These are phyloP conservation scores for Aquilaria yunnanensis DNA, from an alignment of 345 rosid species.

Conservation along the genomic window DNA sequence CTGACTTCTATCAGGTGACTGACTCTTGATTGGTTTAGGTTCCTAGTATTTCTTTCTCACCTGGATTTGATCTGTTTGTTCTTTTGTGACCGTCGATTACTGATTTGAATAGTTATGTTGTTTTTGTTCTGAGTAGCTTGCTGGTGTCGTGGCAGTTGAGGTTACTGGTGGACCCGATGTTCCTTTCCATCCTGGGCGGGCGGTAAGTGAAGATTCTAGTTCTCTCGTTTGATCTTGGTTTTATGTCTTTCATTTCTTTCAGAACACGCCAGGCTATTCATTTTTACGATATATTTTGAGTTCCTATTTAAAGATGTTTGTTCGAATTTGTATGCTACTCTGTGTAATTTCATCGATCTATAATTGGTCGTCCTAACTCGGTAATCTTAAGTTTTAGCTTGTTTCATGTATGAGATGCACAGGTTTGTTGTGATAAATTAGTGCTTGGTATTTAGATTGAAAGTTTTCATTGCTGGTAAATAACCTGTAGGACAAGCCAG, in stretches of 20 bases:
- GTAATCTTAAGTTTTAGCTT: too few relatives aligned
- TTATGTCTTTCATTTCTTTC: too few relatives aligned
- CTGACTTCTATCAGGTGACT: conserved; percentile 78
- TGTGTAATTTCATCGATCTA: too few relatives aligned
- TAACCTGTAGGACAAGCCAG: conserved; percentile 68
- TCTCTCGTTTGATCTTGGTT: background rate
- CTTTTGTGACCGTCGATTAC: background rate
- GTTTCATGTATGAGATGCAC: background rate
- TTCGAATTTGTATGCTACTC: too few relatives aligned
- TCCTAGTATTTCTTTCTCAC: background rate
- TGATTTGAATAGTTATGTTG: background rate
- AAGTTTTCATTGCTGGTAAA: background rate
- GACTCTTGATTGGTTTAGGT: background rate
- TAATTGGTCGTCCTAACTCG: too few relatives aligned
- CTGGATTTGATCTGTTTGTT: background rate
- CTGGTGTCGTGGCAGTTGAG: conserved; percentile 94
- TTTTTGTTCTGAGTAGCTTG: conserved; percentile 39
- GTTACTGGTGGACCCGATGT: conserved; percentile 95
- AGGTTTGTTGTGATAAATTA: background rate
- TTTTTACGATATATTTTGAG: background rate
- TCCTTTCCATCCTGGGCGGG: conserved; percentile 95
- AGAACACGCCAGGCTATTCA: too few relatives aligned
- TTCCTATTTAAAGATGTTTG: background rate
- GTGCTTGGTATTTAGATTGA: background rate
- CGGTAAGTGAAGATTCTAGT: conserved; percentile 34